Conservation (phyloP, 345 rosid genomes). For the Mangifera indica region DNA sequence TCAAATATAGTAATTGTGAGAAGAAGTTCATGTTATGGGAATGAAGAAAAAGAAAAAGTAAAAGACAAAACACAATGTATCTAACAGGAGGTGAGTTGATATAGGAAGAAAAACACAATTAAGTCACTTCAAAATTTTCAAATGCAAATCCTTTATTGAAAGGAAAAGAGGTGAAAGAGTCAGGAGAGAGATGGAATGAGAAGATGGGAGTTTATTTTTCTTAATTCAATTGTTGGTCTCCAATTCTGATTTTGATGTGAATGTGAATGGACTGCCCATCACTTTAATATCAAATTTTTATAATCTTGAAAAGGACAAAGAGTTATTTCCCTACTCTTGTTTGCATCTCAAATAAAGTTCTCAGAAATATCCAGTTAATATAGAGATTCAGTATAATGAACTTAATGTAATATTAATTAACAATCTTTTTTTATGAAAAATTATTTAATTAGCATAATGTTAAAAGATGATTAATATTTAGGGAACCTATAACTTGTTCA, state of each 20-base stretch:
- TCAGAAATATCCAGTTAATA: no score
- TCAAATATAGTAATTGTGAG: background rate
- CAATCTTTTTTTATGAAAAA: no score
- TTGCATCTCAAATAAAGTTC: no score
- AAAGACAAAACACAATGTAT: background rate
- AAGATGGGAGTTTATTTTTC: background rate
- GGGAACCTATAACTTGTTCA: no score
- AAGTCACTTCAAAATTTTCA: conserved; percentile 17
- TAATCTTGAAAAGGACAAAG: background rate
- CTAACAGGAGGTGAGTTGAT: background rate
- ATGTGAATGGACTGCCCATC: conserved; percentile 53
- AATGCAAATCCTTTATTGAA: background rate
- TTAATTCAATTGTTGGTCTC: conserved; percentile 27
- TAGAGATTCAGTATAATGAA: no score
- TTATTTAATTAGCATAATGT: no score
- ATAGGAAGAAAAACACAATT: background rate
- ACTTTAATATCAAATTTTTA: conserved; percentile 32
- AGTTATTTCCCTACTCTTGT: no score
- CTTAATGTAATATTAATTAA: no score
- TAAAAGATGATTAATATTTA: no score
- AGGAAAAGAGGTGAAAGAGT: background rate
- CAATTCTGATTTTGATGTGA: conserved; percentile 52
- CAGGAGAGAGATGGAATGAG: background rate
- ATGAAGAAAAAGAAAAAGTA: background rate
- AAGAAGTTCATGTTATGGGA: background rate